Conservation (phyloP, 2,329 filamentous ascomycete genomes). For the Paraphaeosphaeria minitans region DNA sequence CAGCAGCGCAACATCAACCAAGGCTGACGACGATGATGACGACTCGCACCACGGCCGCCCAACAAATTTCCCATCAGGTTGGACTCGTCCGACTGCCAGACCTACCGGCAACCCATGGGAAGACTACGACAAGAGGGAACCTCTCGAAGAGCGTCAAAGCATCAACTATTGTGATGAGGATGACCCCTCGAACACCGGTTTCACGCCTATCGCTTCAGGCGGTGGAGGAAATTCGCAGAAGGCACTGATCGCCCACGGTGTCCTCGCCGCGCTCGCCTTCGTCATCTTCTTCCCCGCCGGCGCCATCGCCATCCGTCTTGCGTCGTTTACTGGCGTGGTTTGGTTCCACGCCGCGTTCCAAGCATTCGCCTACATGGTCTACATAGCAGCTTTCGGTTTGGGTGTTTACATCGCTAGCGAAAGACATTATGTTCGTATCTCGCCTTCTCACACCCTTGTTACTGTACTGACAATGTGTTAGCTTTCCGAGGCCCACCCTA, state of each 20-base stretch:
- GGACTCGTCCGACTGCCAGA: conserved; percentile 21
- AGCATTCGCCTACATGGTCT: conserved; percentile 54
- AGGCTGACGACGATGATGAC: conserved; percentile 13
- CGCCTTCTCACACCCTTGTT: background rate
- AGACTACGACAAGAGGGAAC: background rate
- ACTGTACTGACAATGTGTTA: conserved; percentile 18
- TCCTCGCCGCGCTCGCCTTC: conserved; percentile 51
- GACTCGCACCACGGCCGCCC: conserved; percentile 9
- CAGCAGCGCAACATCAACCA: conserved; percentile 13
- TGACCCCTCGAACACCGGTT: conserved; percentile 18
- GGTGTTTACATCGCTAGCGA: conserved; percentile 57
- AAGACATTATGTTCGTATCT: conserved; percentile 34
- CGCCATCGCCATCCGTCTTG: conserved; percentile 50
- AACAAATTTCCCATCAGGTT: conserved; percentile 9
- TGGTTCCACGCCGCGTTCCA: conserved; percentile 56
- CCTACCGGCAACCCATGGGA: conserved; percentile 15
- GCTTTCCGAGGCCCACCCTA: conserved; percentile 53
- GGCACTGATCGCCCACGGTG: conserved; percentile 52
- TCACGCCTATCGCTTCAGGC: conserved; percentile 21
- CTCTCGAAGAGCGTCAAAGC: conserved; percentile 20
- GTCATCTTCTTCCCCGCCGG: conserved; percentile 53
- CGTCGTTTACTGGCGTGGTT: conserved; percentile 50
- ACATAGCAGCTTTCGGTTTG: conserved; percentile 56
- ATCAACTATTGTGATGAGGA: conserved; percentile 40
- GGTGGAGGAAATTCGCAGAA: conserved; percentile 21